Evolutionary conservation across 306 rosid species (phyloP).

Genomic region (Sesbania bispinosa): DNA sequence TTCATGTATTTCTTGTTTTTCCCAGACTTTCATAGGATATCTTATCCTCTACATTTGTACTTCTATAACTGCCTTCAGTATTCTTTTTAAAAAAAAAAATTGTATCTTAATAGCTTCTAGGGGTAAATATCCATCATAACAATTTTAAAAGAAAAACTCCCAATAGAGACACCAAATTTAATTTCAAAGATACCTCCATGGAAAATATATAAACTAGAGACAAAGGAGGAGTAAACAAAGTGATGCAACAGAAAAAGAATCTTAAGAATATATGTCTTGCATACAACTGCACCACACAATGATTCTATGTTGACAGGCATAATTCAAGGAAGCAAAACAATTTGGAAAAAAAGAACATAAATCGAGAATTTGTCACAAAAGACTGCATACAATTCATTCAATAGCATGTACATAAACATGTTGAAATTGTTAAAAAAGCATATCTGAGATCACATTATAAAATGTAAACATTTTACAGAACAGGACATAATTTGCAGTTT

Average conservation of each 20-base stretch:
- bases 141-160: background rate
- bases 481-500: conserved; percentile 14
- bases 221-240: background rate
- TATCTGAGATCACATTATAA: background rate
- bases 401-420: background rate
- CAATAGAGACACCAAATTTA: background rate
- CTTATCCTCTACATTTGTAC: background rate
- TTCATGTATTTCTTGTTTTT: background rate
- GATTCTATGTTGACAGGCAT: background rate
- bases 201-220: background rate
- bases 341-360: background rate
- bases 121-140: background rate
- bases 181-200: background rate
- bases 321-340: conserved; percentile 6
- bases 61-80: too few relatives aligned
- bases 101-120: background rate
- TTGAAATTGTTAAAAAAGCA: background rate
- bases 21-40: background rate
- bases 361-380: background rate
- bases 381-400: background rate
- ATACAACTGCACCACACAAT: background rate
- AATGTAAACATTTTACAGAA: background rate
- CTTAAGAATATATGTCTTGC: background rate
- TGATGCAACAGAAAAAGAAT: background rate
- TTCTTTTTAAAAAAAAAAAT: background rate